A percentile compares a stretch with the other conserved stretches of the same genome.
phyloP scores from a whole-genome alignment of 2,329 filamentous ascomycete species.

The Trichoderma brevicompactum region DNA sequence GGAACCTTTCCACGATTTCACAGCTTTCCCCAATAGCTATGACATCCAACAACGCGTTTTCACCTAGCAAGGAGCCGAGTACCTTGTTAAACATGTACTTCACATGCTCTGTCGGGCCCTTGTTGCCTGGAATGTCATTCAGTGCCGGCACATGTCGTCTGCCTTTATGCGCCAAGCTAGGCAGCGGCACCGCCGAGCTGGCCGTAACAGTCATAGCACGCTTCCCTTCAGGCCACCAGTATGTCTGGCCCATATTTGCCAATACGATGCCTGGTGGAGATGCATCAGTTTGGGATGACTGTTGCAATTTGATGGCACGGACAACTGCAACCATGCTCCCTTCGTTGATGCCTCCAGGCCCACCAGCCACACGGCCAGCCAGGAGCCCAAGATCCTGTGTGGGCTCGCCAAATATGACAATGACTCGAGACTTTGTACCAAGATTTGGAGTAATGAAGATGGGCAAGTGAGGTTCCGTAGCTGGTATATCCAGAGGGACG shows the following conservation, averaged over 20 bases:
- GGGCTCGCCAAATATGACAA: constrained; percentile 76
- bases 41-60: constrained; percentile 65
- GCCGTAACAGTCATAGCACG: constrained; percentile 62
- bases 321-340: constrained; percentile 74
- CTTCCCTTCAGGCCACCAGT: constrained; percentile 71
- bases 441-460: constrained; percentile 66
- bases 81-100: constrained; percentile 68
- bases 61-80: constrained; percentile 53
- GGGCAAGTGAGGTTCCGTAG: constrained; percentile 63
- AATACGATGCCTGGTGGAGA: constrained; percentile 67
- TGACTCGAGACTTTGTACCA: constrained; percentile 60
- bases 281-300: constrained; percentile 41
- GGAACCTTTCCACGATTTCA: constrained; percentile 59
- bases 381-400: constrained; percentile 75
- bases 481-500: constrained; percentile 61
- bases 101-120: constrained; percentile 63
- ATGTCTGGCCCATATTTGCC: constrained; percentile 75
- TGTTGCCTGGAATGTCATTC: constrained; percentile 68
- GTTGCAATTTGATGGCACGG: constrained; percentile 47
- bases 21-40: constrained; percentile 72
- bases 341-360: constrained; percentile 66
- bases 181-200: constrained; percentile 63
- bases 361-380: constrained; percentile 68
- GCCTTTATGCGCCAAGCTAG: constrained; percentile 64
- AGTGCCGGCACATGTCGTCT: constrained; percentile 55